Conservation (phyloP, 371 early-diverging fungal species). For the Sporodiniella umbellata region DNA sequence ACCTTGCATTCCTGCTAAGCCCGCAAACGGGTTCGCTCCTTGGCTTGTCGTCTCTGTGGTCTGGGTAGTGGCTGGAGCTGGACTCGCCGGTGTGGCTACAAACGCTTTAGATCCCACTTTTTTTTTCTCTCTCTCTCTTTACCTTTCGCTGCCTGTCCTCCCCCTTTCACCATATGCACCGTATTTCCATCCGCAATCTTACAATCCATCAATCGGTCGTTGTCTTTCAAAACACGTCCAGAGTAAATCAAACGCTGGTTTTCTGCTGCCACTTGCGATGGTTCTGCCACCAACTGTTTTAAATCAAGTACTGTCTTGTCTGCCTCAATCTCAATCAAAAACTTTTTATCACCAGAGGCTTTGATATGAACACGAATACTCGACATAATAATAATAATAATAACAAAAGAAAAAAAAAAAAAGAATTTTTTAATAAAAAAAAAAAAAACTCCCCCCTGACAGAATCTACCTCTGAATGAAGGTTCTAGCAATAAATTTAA, state of each 20-base stretch:
- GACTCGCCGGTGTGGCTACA: conserved; percentile 20
- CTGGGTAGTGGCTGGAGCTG: conserved; percentile 26
- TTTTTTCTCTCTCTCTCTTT: neutral
- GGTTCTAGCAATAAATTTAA: too few species aligned
- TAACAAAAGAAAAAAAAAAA: conserved; percentile 1
- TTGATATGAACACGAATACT: conserved; percentile 75
- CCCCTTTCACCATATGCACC: conserved; percentile 82
- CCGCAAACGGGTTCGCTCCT: conserved; percentile 33
- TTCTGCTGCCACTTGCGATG: conserved; percentile 72
- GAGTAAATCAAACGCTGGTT: conserved; percentile 91
- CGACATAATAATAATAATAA: conserved; percentile 12
- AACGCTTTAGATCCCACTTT: neutral
- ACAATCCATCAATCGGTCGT: conserved; percentile 71
- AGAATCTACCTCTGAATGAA: too few species aligned
- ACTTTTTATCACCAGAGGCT: conserved; percentile 79
- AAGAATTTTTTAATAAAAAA: neutral
- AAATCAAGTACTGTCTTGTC: conserved; percentile 70
- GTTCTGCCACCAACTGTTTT: conserved; percentile 73
- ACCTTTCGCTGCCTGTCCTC: conserved; percentile 36
- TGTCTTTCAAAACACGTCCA: conserved; percentile 93
- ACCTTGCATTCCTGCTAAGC: conserved; percentile 35
- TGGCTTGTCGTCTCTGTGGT: conserved; percentile 20
- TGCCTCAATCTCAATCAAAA: conserved; percentile 64
- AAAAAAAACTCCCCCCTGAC: too few species aligned
- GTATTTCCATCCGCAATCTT: conserved; percentile 80